These are phyloP conservation scores for Fistulinella staudtii DNA, from an alignment of 1,284 basidiomycete species.

Conservation along the genomic window DNA sequence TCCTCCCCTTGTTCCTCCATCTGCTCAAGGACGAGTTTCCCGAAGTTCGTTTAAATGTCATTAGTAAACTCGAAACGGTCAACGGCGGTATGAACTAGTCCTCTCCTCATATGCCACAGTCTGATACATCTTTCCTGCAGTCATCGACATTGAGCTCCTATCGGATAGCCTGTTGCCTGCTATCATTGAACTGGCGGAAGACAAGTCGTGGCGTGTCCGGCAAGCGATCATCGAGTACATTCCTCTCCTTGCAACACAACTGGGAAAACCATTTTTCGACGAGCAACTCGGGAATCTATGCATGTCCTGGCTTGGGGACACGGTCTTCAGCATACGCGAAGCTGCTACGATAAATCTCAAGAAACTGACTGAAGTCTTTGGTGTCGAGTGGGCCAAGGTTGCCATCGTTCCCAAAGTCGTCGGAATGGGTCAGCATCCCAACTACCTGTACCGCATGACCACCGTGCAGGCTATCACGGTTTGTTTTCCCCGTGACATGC, in stretches of 20 bases:
- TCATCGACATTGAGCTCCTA: conserved; percentile 95
- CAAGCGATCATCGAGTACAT: conserved; percentile 99
- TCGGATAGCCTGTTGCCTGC: conserved; percentile 96
- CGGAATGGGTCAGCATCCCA: conserved; percentile 96
- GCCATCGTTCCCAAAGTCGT: conserved; percentile 98
- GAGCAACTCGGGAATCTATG: conserved; percentile 96
- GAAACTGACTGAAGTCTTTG: conserved; percentile 98
- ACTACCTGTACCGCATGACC: conserved; percentile 98
- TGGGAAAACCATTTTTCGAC: conserved; percentile 97
- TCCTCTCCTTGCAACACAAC: conserved; percentile 91
- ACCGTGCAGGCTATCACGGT: conserved; percentile 99
- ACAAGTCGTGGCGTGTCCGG: conserved; percentile 99
- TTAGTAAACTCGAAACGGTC: conserved; percentile 97
- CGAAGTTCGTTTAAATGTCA: conserved; percentile 96
- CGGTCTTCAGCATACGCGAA: conserved; percentile 97
- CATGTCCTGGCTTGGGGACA: conserved; percentile 99
- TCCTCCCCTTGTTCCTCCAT: conserved; percentile 95
- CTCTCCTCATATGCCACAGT: neutral
- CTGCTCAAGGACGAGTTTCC: conserved; percentile 99
- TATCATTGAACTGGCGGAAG: conserved; percentile 97
- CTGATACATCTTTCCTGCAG: conserved; percentile 40
- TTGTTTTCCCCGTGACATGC: conserved; percentile 30
- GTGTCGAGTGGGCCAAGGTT: conserved; percentile 94
- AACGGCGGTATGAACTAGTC: conserved; percentile 77
- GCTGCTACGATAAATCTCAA: conserved; percentile 96